Evolutionary conservation across 768 basidiomycete genomes (phyloP), one percentile per base, ranked within the genome.

Genomic region (Suillus paluster): DNA sequence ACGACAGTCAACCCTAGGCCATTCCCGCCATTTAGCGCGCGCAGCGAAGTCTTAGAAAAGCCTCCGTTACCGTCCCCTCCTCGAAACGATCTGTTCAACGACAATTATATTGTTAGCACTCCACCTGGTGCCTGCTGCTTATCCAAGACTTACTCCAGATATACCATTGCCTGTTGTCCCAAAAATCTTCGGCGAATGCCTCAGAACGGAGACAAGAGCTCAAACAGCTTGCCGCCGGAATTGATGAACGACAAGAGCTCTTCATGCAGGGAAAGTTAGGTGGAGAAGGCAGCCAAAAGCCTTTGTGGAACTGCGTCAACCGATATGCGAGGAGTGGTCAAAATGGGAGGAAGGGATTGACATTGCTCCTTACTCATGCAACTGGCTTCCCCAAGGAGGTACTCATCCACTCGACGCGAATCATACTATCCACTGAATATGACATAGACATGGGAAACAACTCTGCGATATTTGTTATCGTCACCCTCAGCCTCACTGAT

Each of bases 331-430:
- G 70, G 87, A 39, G 92, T 94, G 68, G 84, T 92, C 44, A 93
- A 25, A 38, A 41, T 5, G 30, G 21, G 25, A 41, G 21, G 2
- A 3, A 11, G 15, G 85, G 89, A 0, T 56, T 91, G 10, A 95
- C 93, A 0, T 74, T 96, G 55, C 83, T 95, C 64, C 79, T 92
- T 54, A 84, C 86, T 4, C 95, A 95, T 72, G 92, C 92, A 2
- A 96, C 92, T 73, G 94, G 95, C 2, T 90, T 96, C 66, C 86
- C 85, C 52, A 95, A 95, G 73, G 94, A 96, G 86, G 92, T 87
- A 57, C 30, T 30, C 64, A 30, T 30, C 30, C 6, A 30, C 30
- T 30, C 6, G 30, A 6, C 30, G 6, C 30, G 6, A 3, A 30
- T 30, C 10, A 12, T 8, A 12, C 27, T 23, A n/a, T 12, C 12